Percentiles rank a stretch among this genome's conserved stretches.
Evolutionary conservation across 2,329 filamentous ascomycete genomes (phyloP).

Genomic region (Akanthomyces uredinophilus): DNA sequence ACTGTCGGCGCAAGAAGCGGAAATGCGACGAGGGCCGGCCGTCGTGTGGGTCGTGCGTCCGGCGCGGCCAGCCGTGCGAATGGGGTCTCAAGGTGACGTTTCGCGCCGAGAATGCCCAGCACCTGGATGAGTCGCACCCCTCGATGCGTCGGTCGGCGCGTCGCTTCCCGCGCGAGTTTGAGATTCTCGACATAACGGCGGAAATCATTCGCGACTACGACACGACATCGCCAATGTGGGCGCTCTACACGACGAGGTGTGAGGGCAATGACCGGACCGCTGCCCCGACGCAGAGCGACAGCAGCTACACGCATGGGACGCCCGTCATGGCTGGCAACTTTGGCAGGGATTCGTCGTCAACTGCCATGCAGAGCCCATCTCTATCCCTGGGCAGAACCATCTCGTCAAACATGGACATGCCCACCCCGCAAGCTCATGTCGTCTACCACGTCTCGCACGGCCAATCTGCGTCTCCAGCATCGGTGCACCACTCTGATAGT

Average conservation of each 20-base stretch:
- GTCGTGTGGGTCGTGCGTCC: conserved; percentile 30
- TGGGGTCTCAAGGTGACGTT: conserved; percentile 36
- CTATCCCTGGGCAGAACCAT: background rate
- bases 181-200: conserved; percentile 33
- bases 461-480: background rate
- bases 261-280: background rate
- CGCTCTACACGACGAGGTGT: background rate
- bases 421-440: conserved; percentile 18
- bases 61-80: conserved; percentile 29
- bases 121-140: conserved; percentile 28
- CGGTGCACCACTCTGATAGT: conserved; percentile 27
- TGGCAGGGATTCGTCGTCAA: background rate
- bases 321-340: background rate
- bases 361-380: background rate
- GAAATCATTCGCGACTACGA: conserved; percentile 33
- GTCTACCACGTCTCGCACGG: conserved; percentile 10
- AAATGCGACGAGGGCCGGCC: conserved; percentile 34
- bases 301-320: conserved; percentile 5
- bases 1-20: conserved; percentile 35
- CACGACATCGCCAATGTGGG: conserved; percentile 11
- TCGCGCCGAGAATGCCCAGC: conserved; percentile 32
- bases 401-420: conserved; percentile 10
- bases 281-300: background rate
- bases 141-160: conserved; percentile 29
- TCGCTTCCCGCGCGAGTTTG: conserved; percentile 26